Evolutionary conservation across 1,284 basidiomycete genomes (phyloP).

Genomic region (Ustilago bromivora): DNA sequence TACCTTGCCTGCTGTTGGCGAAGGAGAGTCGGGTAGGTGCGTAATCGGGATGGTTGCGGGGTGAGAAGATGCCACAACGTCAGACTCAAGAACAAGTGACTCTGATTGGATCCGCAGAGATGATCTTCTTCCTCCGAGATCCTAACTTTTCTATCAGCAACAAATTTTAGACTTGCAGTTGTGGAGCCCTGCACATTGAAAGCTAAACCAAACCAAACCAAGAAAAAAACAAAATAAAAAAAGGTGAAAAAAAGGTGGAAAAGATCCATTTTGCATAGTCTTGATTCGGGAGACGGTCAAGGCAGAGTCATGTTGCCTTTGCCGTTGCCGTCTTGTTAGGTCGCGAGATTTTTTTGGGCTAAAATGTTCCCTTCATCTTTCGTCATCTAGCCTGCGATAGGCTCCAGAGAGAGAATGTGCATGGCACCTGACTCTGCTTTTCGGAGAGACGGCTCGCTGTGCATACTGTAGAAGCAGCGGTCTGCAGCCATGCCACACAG

Average conservation of each 20-base stretch:
- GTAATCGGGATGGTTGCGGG: constrained; percentile 1
- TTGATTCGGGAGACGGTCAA: constrained; percentile 1
- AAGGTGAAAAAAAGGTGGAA: background rate
- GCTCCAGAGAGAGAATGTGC: background rate
- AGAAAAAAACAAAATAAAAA: background rate
- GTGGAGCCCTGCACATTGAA: background rate
- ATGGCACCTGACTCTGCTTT: constrained; percentile 1
- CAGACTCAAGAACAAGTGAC: constrained; percentile 3
- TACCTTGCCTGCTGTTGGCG: background rate
- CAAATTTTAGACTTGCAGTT: constrained; percentile 1
- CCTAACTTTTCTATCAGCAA: constrained; percentile 5
- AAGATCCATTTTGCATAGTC: constrained; percentile 1
- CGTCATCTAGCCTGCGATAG: too few species aligned
- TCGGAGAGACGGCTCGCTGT: constrained; percentile 3
- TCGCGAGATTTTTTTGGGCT: too few species aligned
- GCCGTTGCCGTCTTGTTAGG: too few species aligned
- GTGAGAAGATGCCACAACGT: background rate
- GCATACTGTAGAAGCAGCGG: constrained; percentile 2
- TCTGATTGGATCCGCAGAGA: constrained; percentile 2
- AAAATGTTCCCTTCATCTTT: too few species aligned
- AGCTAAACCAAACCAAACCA: background rate
- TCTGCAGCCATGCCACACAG: background rate
- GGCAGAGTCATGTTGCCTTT: background rate
- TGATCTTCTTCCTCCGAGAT: constrained; percentile 3
- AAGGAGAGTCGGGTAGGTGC: background rate